Evolutionary conservation across 2,329 filamentous ascomycete species (phyloP).

Genomic region (Diaporthe velutina): DNA sequence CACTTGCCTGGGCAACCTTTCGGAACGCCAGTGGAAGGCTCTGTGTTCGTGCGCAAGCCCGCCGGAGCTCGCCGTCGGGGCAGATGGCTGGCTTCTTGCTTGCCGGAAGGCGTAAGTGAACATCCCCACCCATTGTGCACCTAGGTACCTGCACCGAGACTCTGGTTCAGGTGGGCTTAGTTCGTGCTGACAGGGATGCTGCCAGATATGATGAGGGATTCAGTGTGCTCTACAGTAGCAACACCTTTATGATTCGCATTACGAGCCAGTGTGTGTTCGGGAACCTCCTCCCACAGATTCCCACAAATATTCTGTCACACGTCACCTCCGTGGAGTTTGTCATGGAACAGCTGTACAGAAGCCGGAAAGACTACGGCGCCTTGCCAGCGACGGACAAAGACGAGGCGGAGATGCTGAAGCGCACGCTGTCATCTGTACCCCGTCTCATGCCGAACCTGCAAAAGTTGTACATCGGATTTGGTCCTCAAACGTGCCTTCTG

Average conservation of each 20-base stretch:
- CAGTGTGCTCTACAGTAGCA: not conserved
- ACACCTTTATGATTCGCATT: not conserved
- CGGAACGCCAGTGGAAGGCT: too few relatives aligned
- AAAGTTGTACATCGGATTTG: not conserved
- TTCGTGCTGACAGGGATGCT: not conserved
- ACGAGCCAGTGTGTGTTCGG: not conserved
- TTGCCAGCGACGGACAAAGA: not conserved
- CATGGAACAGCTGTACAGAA: not conserved
- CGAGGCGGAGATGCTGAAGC: not conserved
- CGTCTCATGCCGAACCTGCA: not conserved
- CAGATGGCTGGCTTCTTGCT: not conserved
- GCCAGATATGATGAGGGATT: not conserved
- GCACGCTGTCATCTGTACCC: not conserved
- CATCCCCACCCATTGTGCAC: not conserved
- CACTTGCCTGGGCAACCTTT: not conserved
- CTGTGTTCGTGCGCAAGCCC: not conserved
- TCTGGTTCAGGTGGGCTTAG: accelerated
- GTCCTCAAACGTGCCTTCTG: not conserved
- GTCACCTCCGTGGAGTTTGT: not conserved
- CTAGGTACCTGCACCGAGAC: too few relatives aligned
- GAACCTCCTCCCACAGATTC: not conserved
- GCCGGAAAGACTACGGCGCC: not conserved
- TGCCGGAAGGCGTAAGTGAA: not conserved
- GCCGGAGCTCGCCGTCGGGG: not conserved
- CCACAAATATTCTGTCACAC: not conserved